Conservation (phyloP, 805 yeast species). For the Spathaspora boniae region DNA sequence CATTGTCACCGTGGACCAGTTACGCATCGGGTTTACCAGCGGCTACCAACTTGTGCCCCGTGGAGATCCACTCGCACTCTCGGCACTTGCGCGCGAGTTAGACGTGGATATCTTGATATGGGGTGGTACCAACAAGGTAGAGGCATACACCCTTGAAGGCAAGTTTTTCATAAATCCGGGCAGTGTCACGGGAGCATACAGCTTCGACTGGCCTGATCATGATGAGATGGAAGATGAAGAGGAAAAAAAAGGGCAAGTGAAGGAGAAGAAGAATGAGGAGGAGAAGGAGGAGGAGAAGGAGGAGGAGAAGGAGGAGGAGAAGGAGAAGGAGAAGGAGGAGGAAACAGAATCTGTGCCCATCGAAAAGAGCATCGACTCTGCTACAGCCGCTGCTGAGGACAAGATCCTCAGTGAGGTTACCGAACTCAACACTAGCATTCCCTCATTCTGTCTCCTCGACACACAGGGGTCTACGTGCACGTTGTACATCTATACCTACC, state of each 20-base stretch:
- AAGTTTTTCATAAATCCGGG: conserved; percentile 96
- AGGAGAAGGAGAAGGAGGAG: conserved; percentile 27
- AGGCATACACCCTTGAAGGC: conserved; percentile 89
- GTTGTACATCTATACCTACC: conserved; percentile 77
- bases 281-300: conserved; percentile 42
- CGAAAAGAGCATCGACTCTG: conserved; percentile 8
- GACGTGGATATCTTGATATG: conserved; percentile 88
- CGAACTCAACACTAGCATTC: conserved; percentile 41
- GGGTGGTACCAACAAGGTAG: conserved; percentile 93
- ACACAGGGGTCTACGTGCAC: conserved; percentile 77
- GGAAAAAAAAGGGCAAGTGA: conserved; percentile 24
- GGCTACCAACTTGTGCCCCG: conserved; percentile 84
- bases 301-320: conserved; percentile 28
- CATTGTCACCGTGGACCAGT: conserved; percentile 63
- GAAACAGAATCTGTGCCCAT: conserved; percentile 18
- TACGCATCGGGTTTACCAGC: conserved; percentile 79
- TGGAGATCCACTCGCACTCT: conserved; percentile 79
- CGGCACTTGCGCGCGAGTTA: conserved; percentile 81
- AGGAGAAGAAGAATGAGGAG: conserved; percentile 26
- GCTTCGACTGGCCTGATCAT: conserved; percentile 56
- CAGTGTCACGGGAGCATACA: conserved; percentile 89
- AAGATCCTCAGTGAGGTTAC: conserved; percentile 15
- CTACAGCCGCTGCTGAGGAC: conserved; percentile 11
- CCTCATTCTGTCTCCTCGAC: conserved; percentile 87
- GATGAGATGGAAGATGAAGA: conserved; percentile 45